These are phyloP conservation scores for Syncephalastrum sp. DNA, from an alignment of 371 early-diverging fungal genomes.

Conservation along the genomic window DNA sequence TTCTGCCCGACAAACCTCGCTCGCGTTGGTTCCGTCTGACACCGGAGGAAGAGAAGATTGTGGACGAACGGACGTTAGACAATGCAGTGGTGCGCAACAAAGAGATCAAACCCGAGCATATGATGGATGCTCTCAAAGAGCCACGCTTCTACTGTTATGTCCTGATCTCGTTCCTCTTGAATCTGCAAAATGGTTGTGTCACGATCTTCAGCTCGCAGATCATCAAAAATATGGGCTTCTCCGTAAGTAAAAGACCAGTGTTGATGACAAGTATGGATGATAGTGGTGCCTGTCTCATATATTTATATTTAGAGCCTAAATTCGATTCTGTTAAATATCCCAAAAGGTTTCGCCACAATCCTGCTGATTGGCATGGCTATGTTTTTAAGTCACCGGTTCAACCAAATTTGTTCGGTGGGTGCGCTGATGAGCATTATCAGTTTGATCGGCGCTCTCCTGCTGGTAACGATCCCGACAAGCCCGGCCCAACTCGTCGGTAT, in stretches of 20 bases:
- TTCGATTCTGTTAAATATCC: slow-evolving; percentile 7
- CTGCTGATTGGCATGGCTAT: slow-evolving; percentile 5
- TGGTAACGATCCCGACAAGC: slow-evolving; percentile 6
- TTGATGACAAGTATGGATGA: too few species aligned
- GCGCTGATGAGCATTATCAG: slow-evolving; percentile 3
- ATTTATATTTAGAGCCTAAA: background rate
- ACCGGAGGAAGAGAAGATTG: slow-evolving; percentile 28
- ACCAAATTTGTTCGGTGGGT: slow-evolving; percentile 11
- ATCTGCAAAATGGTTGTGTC: slow-evolving; percentile 32
- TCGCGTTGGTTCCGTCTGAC: slow-evolving; percentile 20
- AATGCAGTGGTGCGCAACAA: slow-evolving; percentile 25
- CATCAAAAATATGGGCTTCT: slow-evolving; percentile 26
- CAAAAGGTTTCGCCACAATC: slow-evolving; percentile 8
- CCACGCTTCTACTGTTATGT: slow-evolving; percentile 26
- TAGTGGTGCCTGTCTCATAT: background rate
- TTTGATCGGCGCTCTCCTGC: slow-evolving; percentile 12
- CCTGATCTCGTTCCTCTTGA: slow-evolving; percentile 23
- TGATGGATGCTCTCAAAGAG: slow-evolving; percentile 26
- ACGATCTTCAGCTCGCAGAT: slow-evolving; percentile 30
- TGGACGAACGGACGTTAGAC: slow-evolving; percentile 27
- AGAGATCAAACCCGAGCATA: slow-evolving; percentile 26
- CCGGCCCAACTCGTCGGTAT: slow-evolving; percentile 11
- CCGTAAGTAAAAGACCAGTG: slow-evolving; percentile 11
- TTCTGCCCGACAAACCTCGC: slow-evolving; percentile 31
- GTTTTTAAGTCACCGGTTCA: slow-evolving; percentile 2